Evolutionary conservation across 2,329 filamentous ascomycete species (phyloP), one percentile per base, ranked within the genome.

Genomic region (Aschersonia sp.): DNA sequence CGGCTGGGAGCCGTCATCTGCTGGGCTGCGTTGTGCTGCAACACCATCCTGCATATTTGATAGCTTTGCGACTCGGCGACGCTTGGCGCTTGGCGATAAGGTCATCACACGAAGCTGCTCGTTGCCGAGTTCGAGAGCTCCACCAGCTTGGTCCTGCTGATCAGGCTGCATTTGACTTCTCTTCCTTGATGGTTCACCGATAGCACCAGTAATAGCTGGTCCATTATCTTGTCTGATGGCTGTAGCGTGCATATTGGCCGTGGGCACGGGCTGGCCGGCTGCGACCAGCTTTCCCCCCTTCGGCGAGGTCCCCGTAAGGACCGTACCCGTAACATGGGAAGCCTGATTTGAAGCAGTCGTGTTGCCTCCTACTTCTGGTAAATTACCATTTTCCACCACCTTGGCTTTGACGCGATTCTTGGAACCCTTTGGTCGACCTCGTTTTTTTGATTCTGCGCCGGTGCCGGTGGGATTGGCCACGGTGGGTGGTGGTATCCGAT

Each of bases 361-460:
- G 32, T 7, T 12, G 32, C 32, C 12, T 7, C 7, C 32, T 38
- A 10, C 2, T 9, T 6, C 40, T 7, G 4, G 7, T 20, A 10
- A 10, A 2, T 28, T 29, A 12, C 4, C 30, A 4, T 9, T 29
- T 31, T 35, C 52, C 20, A 20, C 20, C 20, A 20, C 20, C 20
- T 20, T 20, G 5, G 59, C 52, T 48, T 63, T 70, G 12, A 61
- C 57, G 31, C 68, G 66, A 47, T 67, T 70, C 51, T 66, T 72
- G 10, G 70, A 70, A 0, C 70, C 70, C 48, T 70, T 75, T 1
- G 73, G 66, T 40, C 70, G 62, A 6, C 66, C 63, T 50, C 59
- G 58, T 47, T 63, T 65, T 31, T 46, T 58, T 62, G 9, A 54
- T 53, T 20, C 55, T 51, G 10, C 58, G 56, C 31, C 40, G 28